Evolutionary conservation across 2,329 filamentous ascomycete species (phyloP).

Genomic region (Penicillium sp.): DNA sequence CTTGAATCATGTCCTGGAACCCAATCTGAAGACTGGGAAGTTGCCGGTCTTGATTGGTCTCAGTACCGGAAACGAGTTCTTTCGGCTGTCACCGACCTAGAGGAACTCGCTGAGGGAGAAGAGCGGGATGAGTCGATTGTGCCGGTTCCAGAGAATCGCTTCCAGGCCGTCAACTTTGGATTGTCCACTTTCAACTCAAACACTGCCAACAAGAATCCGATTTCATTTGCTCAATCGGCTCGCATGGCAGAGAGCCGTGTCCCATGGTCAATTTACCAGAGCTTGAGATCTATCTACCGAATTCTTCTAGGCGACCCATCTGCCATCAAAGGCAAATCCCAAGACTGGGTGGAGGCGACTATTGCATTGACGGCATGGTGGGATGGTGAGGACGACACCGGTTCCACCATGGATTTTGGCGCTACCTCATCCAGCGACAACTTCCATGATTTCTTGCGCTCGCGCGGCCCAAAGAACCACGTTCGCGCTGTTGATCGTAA

Average conservation of each 20-base stretch:
- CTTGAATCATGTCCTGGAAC: conserved; percentile 71
- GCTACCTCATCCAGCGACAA: conserved; percentile 21
- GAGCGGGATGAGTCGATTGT: conserved; percentile 48
- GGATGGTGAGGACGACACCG: conserved; percentile 70
- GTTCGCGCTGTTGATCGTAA: conserved; percentile 48
- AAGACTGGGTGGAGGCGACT: conserved; percentile 91
- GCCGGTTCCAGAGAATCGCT: conserved; percentile 42
- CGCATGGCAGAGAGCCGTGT: conserved; percentile 78
- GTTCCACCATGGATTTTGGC: conserved; percentile 29
- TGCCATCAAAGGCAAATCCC: conserved; percentile 71
- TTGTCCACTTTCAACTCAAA: conserved; percentile 40
- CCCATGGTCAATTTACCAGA: conserved; percentile 87
- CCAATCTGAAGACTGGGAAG: conserved; percentile 69
- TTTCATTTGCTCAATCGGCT: conserved; percentile 64
- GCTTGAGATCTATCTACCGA: conserved; percentile 74
- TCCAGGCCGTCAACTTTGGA: conserved; percentile 50
- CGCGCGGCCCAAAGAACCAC: conserved; percentile 38
- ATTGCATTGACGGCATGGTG: conserved; percentile 86
- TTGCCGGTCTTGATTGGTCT: conserved; percentile 76
- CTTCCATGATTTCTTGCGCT: conserved; percentile 23
- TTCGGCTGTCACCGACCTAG: conserved; percentile 67
- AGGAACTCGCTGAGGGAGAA: conserved; percentile 74
- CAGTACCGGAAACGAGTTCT: conserved; percentile 75
- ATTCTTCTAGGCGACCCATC: conserved; percentile 73
- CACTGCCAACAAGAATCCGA: conserved; percentile 46